Conservation (phyloP, 371 early-diverging fungal genomes). For the Fennellomyces sp. region DNA sequence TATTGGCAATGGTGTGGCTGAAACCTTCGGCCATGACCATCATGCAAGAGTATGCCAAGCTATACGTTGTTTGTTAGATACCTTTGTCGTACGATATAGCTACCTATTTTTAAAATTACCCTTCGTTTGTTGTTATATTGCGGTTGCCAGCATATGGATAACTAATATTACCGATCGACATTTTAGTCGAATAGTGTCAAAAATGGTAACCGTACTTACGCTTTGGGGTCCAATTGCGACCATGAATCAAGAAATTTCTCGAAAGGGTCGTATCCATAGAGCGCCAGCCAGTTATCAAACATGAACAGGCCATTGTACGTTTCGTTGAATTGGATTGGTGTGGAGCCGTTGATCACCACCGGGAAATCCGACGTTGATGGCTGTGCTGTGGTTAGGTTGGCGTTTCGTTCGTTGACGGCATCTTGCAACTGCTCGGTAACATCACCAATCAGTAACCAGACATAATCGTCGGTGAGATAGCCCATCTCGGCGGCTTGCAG, state of each 20-base stretch:
- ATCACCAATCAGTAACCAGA: conserved; percentile 58
- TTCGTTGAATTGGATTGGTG: conserved; percentile 26
- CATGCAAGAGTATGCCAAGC: conserved; percentile 60
- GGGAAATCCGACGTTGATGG: not conserved
- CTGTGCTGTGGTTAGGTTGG: conserved; percentile 6
- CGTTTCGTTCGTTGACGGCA: conserved; percentile 26
- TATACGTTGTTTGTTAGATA: conserved; percentile 2
- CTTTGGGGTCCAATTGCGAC: conserved; percentile 42
- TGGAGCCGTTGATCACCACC: conserved; percentile 6
- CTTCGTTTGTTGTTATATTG: conserved; percentile 60
- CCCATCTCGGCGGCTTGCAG: conserved; percentile 39
- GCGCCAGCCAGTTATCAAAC: conserved; percentile 57
- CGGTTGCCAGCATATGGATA: conserved; percentile 62
- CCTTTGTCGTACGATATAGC: not conserved
- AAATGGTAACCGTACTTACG: conserved; percentile 27
- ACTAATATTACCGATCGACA: conserved; percentile 30
- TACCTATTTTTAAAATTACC: conserved; percentile 33
- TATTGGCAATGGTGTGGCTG: conserved; percentile 34
- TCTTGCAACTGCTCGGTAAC: conserved; percentile 29
- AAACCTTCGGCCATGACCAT: conserved; percentile 62
- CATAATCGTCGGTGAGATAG: conserved; percentile 40
- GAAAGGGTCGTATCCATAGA: conserved; percentile 57
- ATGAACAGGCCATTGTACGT: conserved; percentile 55
- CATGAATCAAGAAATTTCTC: conserved; percentile 57
- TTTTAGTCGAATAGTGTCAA: not conserved